Evolutionary conservation across 1,284 basidiomycete genomes (phyloP), one percentile per base, ranked within the genome.

Genomic region (Cutaneotrichosporon mucoides): DNA sequence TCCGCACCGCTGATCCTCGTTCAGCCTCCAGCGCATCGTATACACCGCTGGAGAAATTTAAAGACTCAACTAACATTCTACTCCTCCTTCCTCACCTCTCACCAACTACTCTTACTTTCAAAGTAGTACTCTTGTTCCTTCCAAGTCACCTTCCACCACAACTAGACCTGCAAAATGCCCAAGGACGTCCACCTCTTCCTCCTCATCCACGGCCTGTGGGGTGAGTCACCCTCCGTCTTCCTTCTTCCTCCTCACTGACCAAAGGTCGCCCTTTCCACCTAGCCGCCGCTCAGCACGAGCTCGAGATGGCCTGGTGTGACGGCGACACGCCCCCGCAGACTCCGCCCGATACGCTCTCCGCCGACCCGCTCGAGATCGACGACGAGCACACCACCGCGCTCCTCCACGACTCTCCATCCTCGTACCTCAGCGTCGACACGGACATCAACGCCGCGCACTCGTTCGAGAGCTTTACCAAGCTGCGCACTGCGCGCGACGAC

Each of bases 121-220:
- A 24, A 24, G 24, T 24, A 24, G 24, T 24, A 24, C 38, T 40
- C 24, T 10, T 50, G 13, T 33, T 37, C 48, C 6, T 50, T 16
- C 13, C n/a, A 34, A n/a, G 24, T 36, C 45, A 40, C 53, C 3
- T n/a, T 9, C 47, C 12, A n/a, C 34, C 7, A 12, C 47, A 24
- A 24, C 11, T 10, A 34, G 3, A 4, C 9, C 33, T 13, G n/a
- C 12, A 15, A 6, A 2, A 50, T 37, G 35, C 4, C 12, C 36
- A 51, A 41, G 10, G 64, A 69, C 46, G 71, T 75, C 4, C 75
- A 78, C 62, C 67, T 78, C 47, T 67, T 76, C 33, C 66, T 78
- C n/a, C 66, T 78, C 36, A 71, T 78, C 11, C 76, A 78, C 55
- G 76, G 76, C 35, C 66, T 78, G 12, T 76, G 76, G 76, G 76